Base-by-base conservation (phyloP, 768 basidiomycete genomes). In the Nevesoporus exiguus region DNA sequence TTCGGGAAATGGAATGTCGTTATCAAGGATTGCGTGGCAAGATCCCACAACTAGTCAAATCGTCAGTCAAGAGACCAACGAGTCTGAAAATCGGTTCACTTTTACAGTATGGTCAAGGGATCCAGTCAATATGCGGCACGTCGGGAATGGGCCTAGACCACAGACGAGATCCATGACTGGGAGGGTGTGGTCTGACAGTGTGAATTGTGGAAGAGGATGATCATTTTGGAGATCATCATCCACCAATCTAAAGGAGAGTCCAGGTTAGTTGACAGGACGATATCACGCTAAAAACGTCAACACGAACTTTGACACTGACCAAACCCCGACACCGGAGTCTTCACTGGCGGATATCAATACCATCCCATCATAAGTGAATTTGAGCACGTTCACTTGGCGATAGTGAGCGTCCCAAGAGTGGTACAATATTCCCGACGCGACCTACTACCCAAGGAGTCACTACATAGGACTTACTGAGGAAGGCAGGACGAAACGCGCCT, bases 341-440 rank as follows among this genome's bases (percentile, higher is more conserved):
- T 96, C 91, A 51, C 90, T 93, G 5, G 89, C 93, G 31, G 92
- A 90, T 17, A 98, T 62, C 42, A 99, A 76, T 6, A 86, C 82
- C 42, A 79, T 80, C 31, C 90, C 89, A 64, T 97, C 94, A 19
- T 77, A 76, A 9, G 92, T 89, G 68, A 98, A 98, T 40, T 81
- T 83, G 2, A 98, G 72, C 9, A 88, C 85, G 56, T 82, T 89
- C 49, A 98, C 81, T 66, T 85, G 80, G 54, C 96, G 89, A 73
- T 98, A 99, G 70, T 98, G 96, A 17, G 95, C 95, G 56, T 98
- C 95, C 84, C 94, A 94, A 0, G 90, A 81, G 61, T 88, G 84
- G 75, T 85, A 93, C 43, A 98, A 75, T 49, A 95, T 85, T n/a
- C 95, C 95, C n/a, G 95, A 97, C 10, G 88, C 78, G 60, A 93